Conservation (phyloP, 371 early-diverging fungal species). For the Apophysomyces variabilis region DNA sequence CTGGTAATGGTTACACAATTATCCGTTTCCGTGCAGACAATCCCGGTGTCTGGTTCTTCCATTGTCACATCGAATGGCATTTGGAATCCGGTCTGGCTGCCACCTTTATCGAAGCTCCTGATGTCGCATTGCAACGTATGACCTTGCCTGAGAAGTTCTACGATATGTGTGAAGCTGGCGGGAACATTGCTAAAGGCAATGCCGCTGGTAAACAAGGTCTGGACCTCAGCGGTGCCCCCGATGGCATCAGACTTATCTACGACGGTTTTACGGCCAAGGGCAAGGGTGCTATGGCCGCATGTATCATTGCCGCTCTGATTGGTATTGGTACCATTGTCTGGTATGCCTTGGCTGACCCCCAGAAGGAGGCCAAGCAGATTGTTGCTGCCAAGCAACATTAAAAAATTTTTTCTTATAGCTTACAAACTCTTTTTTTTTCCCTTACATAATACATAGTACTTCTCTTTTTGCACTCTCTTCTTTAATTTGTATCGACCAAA, state of each 20-base stretch:
- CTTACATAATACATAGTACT: conserved; percentile 3
- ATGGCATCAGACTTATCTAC: conserved; percentile 49
- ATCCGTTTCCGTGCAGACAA: conserved; percentile 76
- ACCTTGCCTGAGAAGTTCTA: conserved; percentile 46
- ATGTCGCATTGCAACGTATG: conserved; percentile 47
- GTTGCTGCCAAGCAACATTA: conserved; percentile 1
- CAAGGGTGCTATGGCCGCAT: conserved; percentile 59
- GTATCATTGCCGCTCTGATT: conserved; percentile 64
- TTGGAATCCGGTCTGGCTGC: conserved; percentile 62
- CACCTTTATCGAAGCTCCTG: conserved; percentile 74
- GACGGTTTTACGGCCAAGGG: conserved; percentile 60
- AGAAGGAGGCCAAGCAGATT: not conserved
- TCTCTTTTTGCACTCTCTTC: not conserved
- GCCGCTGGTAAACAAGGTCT: conserved; percentile 71
- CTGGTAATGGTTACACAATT: conserved; percentile 61
- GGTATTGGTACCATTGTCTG: conserved; percentile 76
- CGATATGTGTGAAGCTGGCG: conserved; percentile 59
- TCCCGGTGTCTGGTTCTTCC: conserved; percentile 76
- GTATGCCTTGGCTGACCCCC: conserved; percentile 55
- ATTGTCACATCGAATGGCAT: conserved; percentile 89
- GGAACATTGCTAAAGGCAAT: conserved; percentile 63
- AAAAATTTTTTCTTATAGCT: too few relatives aligned
- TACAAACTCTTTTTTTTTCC: too few relatives aligned
- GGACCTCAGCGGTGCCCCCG: conserved; percentile 59
- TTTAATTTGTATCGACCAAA: not conserved